A percentile compares a stretch with the other conserved stretches of the same genome.
Evolutionary conservation across 306 rosid genomes (phyloP).

Genomic region (Gynostemma pentaphyllum): DNA sequence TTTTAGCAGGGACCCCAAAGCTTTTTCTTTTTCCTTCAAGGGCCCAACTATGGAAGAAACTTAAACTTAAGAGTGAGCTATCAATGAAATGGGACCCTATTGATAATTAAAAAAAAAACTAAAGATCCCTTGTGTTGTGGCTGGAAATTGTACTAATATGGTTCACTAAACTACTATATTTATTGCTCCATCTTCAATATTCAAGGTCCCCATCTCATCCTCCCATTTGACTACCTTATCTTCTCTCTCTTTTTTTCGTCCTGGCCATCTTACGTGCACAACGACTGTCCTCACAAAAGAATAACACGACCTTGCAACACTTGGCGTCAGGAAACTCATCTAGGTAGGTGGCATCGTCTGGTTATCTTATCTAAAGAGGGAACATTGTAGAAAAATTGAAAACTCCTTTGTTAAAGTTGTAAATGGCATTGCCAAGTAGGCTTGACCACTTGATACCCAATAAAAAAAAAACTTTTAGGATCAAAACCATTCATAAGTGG

Average conservation of each 20-base stretch:
- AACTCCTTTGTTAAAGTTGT: background rate
- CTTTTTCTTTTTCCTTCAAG: background rate
- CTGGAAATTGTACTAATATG: conserved; percentile 4
- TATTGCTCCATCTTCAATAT: conserved; percentile 3
- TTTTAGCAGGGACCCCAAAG: background rate
- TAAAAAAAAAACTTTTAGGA: too few relatives aligned
- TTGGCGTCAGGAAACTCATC: too few relatives aligned
- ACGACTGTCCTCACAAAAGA: too few relatives aligned
- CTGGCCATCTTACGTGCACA: too few relatives aligned
- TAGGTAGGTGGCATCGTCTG: too few relatives aligned
- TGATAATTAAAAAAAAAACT: background rate
- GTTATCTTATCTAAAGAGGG: too few relatives aligned
- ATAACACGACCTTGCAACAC: too few relatives aligned
- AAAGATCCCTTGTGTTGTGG: background rate
- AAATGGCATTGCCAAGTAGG: too few relatives aligned
- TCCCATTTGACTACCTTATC: conserved; percentile 12
- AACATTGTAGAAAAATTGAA: background rate
- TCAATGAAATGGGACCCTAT: background rate
- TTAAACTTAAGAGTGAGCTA: background rate
- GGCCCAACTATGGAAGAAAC: background rate
- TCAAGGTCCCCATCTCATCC: background rate
- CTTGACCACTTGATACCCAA: too few relatives aligned
- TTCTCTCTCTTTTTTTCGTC: too few relatives aligned
- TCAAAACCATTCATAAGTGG: background rate
- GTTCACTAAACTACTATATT: background rate